phyloP scores from a whole-genome alignment of 2,329 filamentous ascomycete genomes.

The Ophiostoma pallidulum region DNA sequence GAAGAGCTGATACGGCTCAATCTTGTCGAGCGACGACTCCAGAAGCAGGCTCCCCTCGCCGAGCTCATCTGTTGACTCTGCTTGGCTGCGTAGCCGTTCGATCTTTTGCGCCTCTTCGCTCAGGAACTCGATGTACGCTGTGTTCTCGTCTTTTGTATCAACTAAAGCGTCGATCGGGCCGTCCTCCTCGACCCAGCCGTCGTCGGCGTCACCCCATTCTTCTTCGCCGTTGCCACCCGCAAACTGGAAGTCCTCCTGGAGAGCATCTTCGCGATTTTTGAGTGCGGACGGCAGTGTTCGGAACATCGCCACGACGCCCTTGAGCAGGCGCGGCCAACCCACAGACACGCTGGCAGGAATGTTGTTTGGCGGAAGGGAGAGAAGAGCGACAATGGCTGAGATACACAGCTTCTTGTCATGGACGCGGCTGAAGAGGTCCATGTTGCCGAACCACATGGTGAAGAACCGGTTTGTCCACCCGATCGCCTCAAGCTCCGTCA shows the following conservation, averaged over 20 bases:
- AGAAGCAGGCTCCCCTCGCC: conserved; percentile 87
- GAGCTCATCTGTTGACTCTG: conserved; percentile 75
- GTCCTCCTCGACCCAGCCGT: conserved; percentile 69
- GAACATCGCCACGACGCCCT: conserved; percentile 82
- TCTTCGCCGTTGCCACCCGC: conserved; percentile 62
- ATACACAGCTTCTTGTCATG: conserved; percentile 99
- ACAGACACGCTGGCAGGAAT: conserved; percentile 88
- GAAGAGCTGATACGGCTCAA: conserved; percentile 91
- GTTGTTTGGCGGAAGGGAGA: conserved; percentile 69
- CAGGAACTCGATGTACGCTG: conserved; percentile 90
- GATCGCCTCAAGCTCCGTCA: conserved; percentile 82
- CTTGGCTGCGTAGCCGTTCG: conserved; percentile 52
- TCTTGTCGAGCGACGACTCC: conserved; percentile 85
- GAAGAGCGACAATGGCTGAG: conserved; percentile 77
- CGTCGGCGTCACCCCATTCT: conserved; percentile 75
- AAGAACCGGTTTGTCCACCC: conserved; percentile 99
- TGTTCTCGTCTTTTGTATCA: conserved; percentile 80
- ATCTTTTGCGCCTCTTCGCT: conserved; percentile 91
- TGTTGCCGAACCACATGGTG: conserved; percentile 94
- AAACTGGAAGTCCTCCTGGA: conserved; percentile 75
- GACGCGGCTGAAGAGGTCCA: conserved; percentile 84
- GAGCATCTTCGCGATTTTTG: conserved; percentile 85
- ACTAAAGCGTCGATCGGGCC: conserved; percentile 29
- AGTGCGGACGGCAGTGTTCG: conserved; percentile 79
- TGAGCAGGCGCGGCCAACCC: conserved; percentile 86